Percentiles rank a stretch among this genome's conserved stretches.
Evolutionary conservation across 164 flowering plant species (phyloP).

Genomic region (Nymphaea thermarum): DNA sequence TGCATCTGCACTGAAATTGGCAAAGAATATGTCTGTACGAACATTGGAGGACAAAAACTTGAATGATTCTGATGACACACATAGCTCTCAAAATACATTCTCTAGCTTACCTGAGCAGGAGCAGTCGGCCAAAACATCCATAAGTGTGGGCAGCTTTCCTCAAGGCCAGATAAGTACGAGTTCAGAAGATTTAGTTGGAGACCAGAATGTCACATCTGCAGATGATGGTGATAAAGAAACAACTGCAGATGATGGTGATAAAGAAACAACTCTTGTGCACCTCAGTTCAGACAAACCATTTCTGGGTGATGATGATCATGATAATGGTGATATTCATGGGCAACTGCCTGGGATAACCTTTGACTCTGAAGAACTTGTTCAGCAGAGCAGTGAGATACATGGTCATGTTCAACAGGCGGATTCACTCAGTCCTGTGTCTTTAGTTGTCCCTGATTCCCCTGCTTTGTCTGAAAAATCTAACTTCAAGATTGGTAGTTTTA

Average conservation of each 20-base stretch:
- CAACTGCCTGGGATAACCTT: constrained; percentile 35
- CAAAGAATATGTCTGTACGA: constrained; percentile 51
- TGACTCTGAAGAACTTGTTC: constrained; percentile 24
- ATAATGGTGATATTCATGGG: constrained; percentile 38
- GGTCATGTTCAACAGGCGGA: constrained; percentile 20
- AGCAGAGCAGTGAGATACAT: background rate
- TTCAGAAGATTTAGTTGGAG: constrained; percentile 48
- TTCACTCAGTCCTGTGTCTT: constrained; percentile 56
- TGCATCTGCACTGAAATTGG: constrained; percentile 76
- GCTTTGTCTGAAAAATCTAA: constrained; percentile 59
- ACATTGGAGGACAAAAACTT: constrained; percentile 52
- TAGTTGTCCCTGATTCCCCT: constrained; percentile 51
- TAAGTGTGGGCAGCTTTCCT: constrained; percentile 75
- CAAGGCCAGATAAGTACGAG: constrained; percentile 68
- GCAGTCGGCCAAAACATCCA: constrained; percentile 62
- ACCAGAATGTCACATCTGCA: constrained; percentile 10
- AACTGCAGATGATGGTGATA: no score
- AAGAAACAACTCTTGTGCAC: no score
- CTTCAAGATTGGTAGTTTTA: constrained; percentile 24
- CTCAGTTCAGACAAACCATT: constrained; percentile 8
- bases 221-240: constrained; percentile 25
- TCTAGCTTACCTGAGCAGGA: constrained; percentile 87
- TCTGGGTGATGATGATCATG: constrained; percentile 18
- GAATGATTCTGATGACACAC: constrained; percentile 64
- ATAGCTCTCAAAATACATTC: constrained; percentile 75